Conservation (phyloP, 441 rosid genomes). For the Jatropha podagrica region DNA sequence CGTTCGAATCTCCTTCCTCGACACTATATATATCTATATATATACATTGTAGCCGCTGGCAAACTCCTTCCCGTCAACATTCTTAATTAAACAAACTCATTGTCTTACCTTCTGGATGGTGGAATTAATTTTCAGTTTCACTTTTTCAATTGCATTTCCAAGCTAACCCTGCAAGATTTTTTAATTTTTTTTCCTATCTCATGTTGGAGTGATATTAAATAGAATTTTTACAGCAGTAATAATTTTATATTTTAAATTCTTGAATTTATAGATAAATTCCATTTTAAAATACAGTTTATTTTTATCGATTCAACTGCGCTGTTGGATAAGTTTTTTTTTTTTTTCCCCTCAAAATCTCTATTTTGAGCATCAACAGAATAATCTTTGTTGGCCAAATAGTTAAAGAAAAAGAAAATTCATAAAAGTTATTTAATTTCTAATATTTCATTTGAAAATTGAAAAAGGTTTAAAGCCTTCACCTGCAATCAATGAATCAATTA, state of each 20-base stretch:
- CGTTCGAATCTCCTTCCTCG: too few relatives aligned
- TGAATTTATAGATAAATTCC: too few relatives aligned
- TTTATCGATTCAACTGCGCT: too few relatives aligned
- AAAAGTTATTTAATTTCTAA: background rate
- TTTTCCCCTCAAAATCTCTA: background rate
- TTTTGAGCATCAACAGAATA: background rate
- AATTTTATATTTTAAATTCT: too few relatives aligned
- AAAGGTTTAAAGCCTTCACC: background rate
- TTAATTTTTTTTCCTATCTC: too few relatives aligned
- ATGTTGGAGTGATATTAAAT: too few relatives aligned
- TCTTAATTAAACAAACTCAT: background rate
- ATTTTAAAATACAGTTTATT: too few relatives aligned
- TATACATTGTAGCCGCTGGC: too few relatives aligned
- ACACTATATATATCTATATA: too few relatives aligned
- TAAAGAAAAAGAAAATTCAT: background rate
- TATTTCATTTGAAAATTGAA: background rate
- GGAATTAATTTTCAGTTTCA: conserved; percentile 1
- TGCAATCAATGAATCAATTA: background rate
- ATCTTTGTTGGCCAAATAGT: background rate
- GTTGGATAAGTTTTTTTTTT: too few relatives aligned
- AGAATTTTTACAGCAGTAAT: too few relatives aligned
- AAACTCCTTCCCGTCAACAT: background rate
- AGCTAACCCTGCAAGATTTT: background rate
- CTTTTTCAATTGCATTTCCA: background rate
- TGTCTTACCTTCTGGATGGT: background rate